These are phyloP conservation scores for Globisporangium viniferum DNA, from an alignment of 352 stramenopile genomes.

Conservation along the genomic window DNA sequence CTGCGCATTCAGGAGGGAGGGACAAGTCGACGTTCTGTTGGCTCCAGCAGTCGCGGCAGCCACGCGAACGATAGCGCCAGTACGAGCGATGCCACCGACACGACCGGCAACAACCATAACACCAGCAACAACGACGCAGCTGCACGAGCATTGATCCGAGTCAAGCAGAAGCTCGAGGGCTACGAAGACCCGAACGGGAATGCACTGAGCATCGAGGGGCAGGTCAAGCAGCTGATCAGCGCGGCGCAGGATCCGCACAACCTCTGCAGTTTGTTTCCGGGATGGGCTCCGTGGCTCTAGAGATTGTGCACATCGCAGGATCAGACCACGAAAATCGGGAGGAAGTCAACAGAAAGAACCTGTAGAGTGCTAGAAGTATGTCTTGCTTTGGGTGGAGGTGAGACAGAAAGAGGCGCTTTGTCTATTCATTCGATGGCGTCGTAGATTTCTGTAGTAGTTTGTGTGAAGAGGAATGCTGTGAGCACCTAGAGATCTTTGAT, in stretches of 20 bases:
- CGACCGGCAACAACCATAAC: neutral
- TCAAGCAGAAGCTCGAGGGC: slow-evolving; percentile 98
- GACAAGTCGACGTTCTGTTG: slow-evolving; percentile 16
- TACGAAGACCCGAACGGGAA: slow-evolving; percentile 97
- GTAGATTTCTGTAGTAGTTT: no score
- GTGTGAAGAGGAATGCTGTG: no score
- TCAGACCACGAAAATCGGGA: neutral
- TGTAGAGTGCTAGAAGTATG: neutral
- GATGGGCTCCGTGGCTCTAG: slow-evolving; percentile 96
- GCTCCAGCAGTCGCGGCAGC: slow-evolving; percentile 19
- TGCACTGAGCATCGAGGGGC: slow-evolving; percentile 96
- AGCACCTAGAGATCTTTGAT: no score
- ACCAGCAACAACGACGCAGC: slow-evolving; percentile 82
- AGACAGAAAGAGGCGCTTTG: no score
- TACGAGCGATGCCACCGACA: neutral
- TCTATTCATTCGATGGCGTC: no score
- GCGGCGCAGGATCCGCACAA: slow-evolving; percentile 95
- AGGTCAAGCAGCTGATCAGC: slow-evolving; percentile 98
- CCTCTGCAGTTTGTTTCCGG: slow-evolving; percentile 93
- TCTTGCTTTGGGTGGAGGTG: neutral
- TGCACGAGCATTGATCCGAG: slow-evolving; percentile 91
- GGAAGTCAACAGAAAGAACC: neutral
- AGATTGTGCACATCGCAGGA: neutral
- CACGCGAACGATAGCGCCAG: slow-evolving; percentile 18
- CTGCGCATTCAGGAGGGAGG: slow-evolving; percentile 74